Conservation (phyloP, 1,139 yeast genomes). For the Taphrina wiesneri region DNA sequence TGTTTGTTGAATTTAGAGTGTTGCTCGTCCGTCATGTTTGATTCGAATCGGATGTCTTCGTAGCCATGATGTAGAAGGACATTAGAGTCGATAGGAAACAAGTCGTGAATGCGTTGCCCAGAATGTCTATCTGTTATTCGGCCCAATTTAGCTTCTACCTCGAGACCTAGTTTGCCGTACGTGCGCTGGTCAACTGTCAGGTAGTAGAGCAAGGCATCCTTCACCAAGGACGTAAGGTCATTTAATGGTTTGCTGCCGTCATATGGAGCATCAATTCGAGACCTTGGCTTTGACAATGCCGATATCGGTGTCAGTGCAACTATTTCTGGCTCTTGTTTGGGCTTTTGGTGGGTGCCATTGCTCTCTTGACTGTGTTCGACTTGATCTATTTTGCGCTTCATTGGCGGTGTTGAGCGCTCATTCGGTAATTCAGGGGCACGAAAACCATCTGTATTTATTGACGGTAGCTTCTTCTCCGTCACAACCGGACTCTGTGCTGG, state of each 20-base stretch:
- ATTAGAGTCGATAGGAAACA: constrained; percentile 67
- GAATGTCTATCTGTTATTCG: constrained; percentile 63
- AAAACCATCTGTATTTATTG: not conserved
- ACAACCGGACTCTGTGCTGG: constrained; percentile 11
- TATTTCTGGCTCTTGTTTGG: not conserved
- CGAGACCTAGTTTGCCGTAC: constrained; percentile 46
- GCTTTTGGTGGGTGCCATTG: not conserved
- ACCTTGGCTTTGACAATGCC: not conserved
- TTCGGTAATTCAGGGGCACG: not conserved
- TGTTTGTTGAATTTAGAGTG: constrained; percentile 34
- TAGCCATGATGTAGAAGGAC: constrained; percentile 51
- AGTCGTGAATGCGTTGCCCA: constrained; percentile 56
- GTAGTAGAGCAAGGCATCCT: constrained; percentile 7
- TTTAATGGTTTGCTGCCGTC: not conserved
- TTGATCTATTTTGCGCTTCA: not conserved
- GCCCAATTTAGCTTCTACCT: constrained; percentile 76
- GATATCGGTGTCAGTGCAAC: not conserved
- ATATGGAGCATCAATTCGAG: constrained; percentile 3
- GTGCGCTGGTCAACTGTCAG: constrained; percentile 10
- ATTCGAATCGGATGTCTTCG: constrained; percentile 23
- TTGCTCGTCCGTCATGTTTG: constrained; percentile 33
- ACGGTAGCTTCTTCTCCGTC: not conserved
- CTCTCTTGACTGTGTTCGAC: not conserved
- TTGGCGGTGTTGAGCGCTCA: not conserved
- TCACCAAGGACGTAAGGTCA: constrained; percentile 11